A percentile compares a stretch with the other conserved stretches of the same genome.
These are phyloP conservation scores for Neoboletus subvelutipes DNA, from an alignment of 768 basidiomycete genomes.

Conservation along the genomic window DNA sequence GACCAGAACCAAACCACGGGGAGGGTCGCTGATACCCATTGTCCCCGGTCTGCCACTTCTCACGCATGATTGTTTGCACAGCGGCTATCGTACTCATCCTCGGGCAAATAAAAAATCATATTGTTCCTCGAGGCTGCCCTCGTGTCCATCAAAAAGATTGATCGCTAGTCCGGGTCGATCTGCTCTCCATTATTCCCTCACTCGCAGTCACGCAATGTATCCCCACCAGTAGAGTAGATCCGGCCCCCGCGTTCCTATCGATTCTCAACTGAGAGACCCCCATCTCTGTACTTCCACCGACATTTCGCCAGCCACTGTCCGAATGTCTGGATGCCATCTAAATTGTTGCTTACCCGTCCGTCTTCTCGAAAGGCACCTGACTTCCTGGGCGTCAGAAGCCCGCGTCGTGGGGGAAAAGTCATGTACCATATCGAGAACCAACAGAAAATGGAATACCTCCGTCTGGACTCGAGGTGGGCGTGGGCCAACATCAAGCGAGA, in stretches of 20 bases:
- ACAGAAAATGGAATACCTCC: slow-evolving; percentile 5
- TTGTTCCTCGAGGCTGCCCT: slow-evolving; percentile 26
- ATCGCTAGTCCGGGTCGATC: slow-evolving; percentile 12
- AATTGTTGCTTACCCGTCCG: background rate
- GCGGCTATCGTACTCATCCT: background rate
- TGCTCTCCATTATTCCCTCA: background rate
- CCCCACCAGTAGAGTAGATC: background rate
- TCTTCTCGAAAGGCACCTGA: slow-evolving; percentile 8
- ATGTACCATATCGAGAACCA: background rate
- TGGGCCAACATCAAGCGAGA: background rate
- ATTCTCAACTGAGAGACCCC: slow-evolving; percentile 3
- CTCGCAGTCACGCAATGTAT: background rate
- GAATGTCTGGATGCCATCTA: background rate
- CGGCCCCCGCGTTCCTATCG: slow-evolving; percentile 21
- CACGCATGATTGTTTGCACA: slow-evolving; percentile 17
- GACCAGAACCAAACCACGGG: slow-evolving; percentile 26
- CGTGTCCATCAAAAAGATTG: slow-evolving; percentile 15
- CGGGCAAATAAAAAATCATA: slow-evolving; percentile 1
- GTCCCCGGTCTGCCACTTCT: slow-evolving; percentile 15
- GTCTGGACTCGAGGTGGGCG: background rate
- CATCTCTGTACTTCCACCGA: background rate
- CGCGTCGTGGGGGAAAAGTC: background rate
- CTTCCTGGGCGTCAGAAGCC: slow-evolving; percentile 9
- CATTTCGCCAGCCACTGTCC: background rate
- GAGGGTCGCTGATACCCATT: slow-evolving; percentile 9